These are phyloP conservation scores for Penicillium desertorum DNA, from an alignment of 495 filamentous ascomycete genomes.

Conservation along the genomic window DNA sequence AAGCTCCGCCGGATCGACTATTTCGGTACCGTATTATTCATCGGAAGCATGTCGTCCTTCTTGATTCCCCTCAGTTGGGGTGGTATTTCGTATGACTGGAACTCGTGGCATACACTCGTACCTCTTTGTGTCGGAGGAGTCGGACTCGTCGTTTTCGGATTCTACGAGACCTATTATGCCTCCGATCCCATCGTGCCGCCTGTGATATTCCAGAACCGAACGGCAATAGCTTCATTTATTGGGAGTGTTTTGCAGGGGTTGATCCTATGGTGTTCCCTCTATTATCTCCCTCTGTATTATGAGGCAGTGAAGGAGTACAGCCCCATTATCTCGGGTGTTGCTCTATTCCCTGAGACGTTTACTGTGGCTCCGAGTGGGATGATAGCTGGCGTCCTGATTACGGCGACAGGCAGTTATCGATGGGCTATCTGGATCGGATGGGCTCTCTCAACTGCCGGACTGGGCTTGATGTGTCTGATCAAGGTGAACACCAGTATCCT, in stretches of 20 bases:
- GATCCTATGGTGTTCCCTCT: slow-evolving; percentile 48
- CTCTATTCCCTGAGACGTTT: slow-evolving; percentile 52
- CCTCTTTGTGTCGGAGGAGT: slow-evolving; percentile 56
- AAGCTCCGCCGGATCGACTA: slow-evolving; percentile 60
- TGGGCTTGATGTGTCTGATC: slow-evolving; percentile 48
- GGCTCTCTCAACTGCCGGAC: slow-evolving; percentile 47
- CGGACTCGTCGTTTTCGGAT: slow-evolving; percentile 45
- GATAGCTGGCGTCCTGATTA: slow-evolving; percentile 45
- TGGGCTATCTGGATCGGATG: slow-evolving; percentile 56
- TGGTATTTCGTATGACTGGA: slow-evolving; percentile 50
- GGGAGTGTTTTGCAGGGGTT: slow-evolving; percentile 51
- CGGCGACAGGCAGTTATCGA: slow-evolving; percentile 46
- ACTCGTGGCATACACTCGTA: slow-evolving; percentile 52
- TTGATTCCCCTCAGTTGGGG: slow-evolving; percentile 54
- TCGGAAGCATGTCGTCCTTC: slow-evolving; percentile 47
- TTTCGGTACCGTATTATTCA: slow-evolving; percentile 57
- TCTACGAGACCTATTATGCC: slow-evolving; percentile 51
- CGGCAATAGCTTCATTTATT: slow-evolving; percentile 44
- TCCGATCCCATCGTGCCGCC: slow-evolving; percentile 50
- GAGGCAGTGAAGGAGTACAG: slow-evolving; percentile 52
- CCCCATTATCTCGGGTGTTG: slow-evolving; percentile 48
- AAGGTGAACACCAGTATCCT: slow-evolving; percentile 41
- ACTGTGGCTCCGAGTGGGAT: slow-evolving; percentile 53
- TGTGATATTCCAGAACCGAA: slow-evolving; percentile 50
- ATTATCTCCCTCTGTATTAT: slow-evolving; percentile 52